Conservation (phyloP, 495 filamentous ascomycete genomes). For the Penicillium cosmopolitanum region DNA sequence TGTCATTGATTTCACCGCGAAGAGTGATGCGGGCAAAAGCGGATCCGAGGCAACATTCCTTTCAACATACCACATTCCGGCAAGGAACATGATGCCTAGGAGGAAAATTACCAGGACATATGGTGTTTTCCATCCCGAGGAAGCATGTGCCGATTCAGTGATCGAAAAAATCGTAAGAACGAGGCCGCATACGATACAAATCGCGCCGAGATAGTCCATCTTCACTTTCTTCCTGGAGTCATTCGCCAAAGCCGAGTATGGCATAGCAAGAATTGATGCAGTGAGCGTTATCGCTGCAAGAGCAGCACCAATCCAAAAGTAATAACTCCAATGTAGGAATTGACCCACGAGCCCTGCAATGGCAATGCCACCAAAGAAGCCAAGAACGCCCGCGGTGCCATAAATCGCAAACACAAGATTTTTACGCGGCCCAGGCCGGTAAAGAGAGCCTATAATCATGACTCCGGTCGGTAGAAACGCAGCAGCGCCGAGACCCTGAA, state of each 20-base stretch:
- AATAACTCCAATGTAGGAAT: slow-evolving; percentile 1
- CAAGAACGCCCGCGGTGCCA: not conserved
- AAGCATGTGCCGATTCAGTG: not conserved
- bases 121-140: not conserved
- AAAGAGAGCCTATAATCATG: not conserved
- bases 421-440: not conserved
- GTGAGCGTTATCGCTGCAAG: not conserved
- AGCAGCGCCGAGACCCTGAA: not conserved
- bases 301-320: not conserved
- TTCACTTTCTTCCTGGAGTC: not conserved
- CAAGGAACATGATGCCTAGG: not conserved
- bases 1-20: not conserved
- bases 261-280: not conserved
- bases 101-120: not conserved
- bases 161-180: not conserved
- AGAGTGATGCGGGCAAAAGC: slow-evolving; percentile 1
- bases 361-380: slow-evolving; percentile 2
- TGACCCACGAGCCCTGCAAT: slow-evolving; percentile 1
- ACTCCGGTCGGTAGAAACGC: not conserved
- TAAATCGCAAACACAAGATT: not conserved
- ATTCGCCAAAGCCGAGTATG: not conserved
- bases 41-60: not conserved
- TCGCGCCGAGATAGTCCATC: slow-evolving; percentile 1
- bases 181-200: not conserved
- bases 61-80: not conserved